Evolutionary conservation across 202 grass and related monocot genomes (phyloP).

Genomic region (Eragrostis tef): DNA sequence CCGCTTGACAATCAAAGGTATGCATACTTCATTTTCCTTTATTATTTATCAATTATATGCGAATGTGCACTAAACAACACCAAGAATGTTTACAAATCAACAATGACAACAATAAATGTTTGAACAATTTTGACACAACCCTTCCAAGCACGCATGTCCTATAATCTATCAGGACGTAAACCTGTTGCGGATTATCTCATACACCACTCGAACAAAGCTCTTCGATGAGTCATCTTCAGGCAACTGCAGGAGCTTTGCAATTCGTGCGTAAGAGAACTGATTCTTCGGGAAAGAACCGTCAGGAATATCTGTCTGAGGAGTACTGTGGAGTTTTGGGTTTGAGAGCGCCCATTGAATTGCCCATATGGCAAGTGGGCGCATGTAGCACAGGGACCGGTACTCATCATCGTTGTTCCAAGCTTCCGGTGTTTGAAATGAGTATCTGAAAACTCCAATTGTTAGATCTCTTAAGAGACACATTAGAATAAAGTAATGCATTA

Average conservation of each 20-base stretch:
- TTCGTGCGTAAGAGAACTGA: constrained; percentile 57
- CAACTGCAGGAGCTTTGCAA: constrained; percentile 79
- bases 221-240: constrained; percentile 71
- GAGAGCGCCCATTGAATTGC: constrained; percentile 93
- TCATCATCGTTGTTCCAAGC: constrained; percentile 91
- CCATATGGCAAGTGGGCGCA: constrained; percentile 93
- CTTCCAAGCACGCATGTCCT: neutral
- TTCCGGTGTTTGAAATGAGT: constrained; percentile 95
- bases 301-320: constrained; percentile 42
- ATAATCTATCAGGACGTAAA: constrained; percentile 48
- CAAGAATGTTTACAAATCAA: constrained; percentile 16
- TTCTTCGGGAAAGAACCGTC: constrained; percentile 57
- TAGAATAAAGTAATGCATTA: neutral
- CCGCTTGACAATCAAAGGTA: too few species aligned
- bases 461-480: neutral
- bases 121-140: neutral
- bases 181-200: constrained; percentile 69
- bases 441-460: constrained; percentile 50
- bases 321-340: constrained; percentile 59
- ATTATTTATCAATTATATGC: constrained; percentile 18
- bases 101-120: constrained; percentile 16
- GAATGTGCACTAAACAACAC: neutral
- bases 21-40: neutral
- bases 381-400: constrained; percentile 89
- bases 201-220: constrained; percentile 70